A percentile compares a stretch with the other conserved stretches of the same genome.
Conservation (phyloP, 2,329 filamentous ascomycete species). For the Claviceps arundinis region DNA sequence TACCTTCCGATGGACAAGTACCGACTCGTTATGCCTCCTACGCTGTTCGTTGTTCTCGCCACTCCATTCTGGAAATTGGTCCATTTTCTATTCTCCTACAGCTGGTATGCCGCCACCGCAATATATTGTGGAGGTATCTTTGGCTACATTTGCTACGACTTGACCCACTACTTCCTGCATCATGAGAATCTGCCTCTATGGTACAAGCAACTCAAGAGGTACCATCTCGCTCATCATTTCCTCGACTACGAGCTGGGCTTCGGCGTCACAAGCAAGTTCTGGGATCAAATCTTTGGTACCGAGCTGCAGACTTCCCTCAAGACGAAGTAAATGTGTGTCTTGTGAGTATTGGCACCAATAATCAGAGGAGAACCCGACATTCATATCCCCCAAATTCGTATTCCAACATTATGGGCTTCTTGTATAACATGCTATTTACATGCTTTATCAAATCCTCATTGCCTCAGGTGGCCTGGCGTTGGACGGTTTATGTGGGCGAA, state of each 20-base stretch:
- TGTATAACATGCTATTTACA: constrained; percentile 6
- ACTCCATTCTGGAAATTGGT: constrained; percentile 87
- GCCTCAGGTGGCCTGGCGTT: constrained; percentile 5
- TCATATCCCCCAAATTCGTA: not conserved
- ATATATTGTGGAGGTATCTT: constrained; percentile 86
- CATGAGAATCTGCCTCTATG: constrained; percentile 82
- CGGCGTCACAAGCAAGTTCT: constrained; percentile 91
- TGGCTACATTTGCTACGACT: constrained; percentile 89
- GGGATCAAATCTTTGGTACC: constrained; percentile 87
- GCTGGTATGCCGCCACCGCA: constrained; percentile 69
- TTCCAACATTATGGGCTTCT: not conserved
- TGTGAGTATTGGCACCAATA: no score
- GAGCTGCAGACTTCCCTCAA: constrained; percentile 43
- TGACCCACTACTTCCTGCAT: constrained; percentile 98
- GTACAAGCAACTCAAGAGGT: constrained; percentile 91
- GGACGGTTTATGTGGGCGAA: not conserved
- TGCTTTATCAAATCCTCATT: constrained; percentile 2
- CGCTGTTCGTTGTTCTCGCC: constrained; percentile 72
- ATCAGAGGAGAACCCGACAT: not conserved
- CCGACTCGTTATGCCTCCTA: constrained; percentile 90
- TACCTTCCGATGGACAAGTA: constrained; percentile 99
- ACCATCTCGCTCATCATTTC: constrained; percentile 94
- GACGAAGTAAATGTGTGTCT: constrained; percentile 14
- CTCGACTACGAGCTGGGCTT: constrained; percentile 97
- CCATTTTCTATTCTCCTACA: constrained; percentile 65